Percentiles rank a stretch among this genome's conserved stretches.
Conservation (phyloP, 2,329 filamentous ascomycete genomes). For the Aspergillus tanneri region DNA sequence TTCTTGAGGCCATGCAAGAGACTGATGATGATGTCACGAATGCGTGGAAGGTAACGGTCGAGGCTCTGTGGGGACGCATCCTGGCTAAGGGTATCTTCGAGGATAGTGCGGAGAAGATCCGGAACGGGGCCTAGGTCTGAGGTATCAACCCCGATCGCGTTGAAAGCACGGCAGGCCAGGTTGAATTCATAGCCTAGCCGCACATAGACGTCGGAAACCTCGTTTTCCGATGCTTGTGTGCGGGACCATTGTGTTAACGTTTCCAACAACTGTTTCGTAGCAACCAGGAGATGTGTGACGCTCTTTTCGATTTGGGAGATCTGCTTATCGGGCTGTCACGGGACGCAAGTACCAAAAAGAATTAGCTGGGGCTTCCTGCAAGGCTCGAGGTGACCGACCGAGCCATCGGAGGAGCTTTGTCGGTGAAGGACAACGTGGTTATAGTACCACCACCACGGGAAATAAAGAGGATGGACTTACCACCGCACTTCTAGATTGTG, state of each 20-base stretch:
- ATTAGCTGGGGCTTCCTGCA: conserved; percentile 11
- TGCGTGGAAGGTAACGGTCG: conserved; percentile 88
- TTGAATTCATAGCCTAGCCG: conserved; percentile 98
- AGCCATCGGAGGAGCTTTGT: background rate
- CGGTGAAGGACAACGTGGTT: too few relatives aligned
- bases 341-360: conserved; percentile 5
- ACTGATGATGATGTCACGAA: conserved; percentile 98
- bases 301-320: conserved; percentile 98
- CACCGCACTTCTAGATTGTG: conserved; percentile 57
- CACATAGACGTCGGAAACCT: conserved; percentile 98
- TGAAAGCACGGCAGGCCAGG: conserved; percentile 94
- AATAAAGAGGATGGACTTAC: conserved; percentile 56
- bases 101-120: conserved; percentile 81
- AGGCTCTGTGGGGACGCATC: conserved; percentile 91
- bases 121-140: conserved; percentile 92
- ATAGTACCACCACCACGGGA: too few relatives aligned
- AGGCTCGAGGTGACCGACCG: conserved; percentile 8
- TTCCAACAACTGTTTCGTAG: conserved; percentile 95
- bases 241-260: conserved; percentile 98
- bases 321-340: conserved; percentile 63
- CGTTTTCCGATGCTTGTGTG: conserved; percentile 82
- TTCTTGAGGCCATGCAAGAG: conserved; percentile 92
- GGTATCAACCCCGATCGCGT: conserved; percentile 94
- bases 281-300: conserved; percentile 94
- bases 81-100: conserved; percentile 94